Base-by-base conservation (phyloP, 2,329 filamentous ascomycete species). In the Claviceps africana region DNA sequence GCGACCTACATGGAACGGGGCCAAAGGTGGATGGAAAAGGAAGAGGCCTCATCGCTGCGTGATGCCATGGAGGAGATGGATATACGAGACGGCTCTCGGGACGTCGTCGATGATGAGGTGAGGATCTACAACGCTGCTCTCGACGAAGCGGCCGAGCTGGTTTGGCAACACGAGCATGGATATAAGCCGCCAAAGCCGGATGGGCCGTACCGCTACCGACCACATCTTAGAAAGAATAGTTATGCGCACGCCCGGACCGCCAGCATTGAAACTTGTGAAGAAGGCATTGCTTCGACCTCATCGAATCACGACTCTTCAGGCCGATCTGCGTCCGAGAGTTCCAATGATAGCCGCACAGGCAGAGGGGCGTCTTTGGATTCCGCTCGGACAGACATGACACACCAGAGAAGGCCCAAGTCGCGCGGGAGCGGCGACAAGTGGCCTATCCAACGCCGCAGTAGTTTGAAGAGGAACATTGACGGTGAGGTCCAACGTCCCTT, bases 11-110 rank as follows among this genome's bases (percentile, higher is more conserved):
- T 86, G 52, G 86, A 89, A 65, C 78, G 81, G 53, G 84, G 83
- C 19, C 79, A 82, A 62, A 73, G 85, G 59, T 88, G 85, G 83
- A 86, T 87, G 78, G 86, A 90, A 65, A 86, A 85, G 64, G 84
- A 88, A 62, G 86, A 90, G 66, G 83, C 80, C 4, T 75, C 76
- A 37, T 84, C 84, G 21, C 67, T 90, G 54, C 78, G 83, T 19
- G 76, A 81, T 55, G 85, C 86, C 11, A 80, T 90, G 74, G 79
- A 88, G 58, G 82, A 86, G 59, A 79, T 89, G 76, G 79, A 86
- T 54, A 56, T 85, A 44, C 72, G 71, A 51, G 67, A 71, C 31
- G 59, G 63, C 40, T 52, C 55, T 21, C 59, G 64, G 45, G 60
- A 57, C 7, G 55, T 56, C 11, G 60, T 56, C 42, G 70, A 73